phyloP scores from a whole-genome alignment of 129 eudicot species.

The carrot (Daucus carota) region DNA sequence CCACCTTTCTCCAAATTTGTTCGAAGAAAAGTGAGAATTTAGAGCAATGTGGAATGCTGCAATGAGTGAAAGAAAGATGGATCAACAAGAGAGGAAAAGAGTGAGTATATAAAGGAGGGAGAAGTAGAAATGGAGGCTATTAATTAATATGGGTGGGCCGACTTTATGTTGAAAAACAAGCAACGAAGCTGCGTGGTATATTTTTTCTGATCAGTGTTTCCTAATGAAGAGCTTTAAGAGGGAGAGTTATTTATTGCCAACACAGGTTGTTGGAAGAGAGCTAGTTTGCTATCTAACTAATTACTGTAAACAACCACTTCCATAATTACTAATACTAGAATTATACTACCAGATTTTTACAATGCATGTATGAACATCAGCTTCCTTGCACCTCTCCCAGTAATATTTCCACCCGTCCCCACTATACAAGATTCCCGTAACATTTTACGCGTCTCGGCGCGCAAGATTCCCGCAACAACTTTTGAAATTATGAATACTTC shows the following conservation, averaged over 20 bases:
- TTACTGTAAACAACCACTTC: slow-evolving; percentile 10
- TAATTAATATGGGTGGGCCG: slow-evolving; percentile 47
- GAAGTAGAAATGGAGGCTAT: slow-evolving; percentile 34
- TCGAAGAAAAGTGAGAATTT: neutral
- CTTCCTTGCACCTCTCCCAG: neutral
- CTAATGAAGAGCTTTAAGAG: neutral
- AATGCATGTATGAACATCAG: neutral
- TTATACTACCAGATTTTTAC: neutral
- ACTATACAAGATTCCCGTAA: neutral
- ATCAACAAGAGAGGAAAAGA: neutral
- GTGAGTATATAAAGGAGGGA: slow-evolving; percentile 11
- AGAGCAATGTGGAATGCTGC: neutral
- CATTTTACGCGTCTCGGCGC: too few relatives aligned
- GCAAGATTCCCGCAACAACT: too few relatives aligned
- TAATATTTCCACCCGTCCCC: neutral
- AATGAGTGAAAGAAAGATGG: neutral
- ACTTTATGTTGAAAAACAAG: slow-evolving; percentile 16
- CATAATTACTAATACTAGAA: neutral
- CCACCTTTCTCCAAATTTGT: slow-evolving; percentile 7
- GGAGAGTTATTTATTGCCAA: slow-evolving; percentile 26
- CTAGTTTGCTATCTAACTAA: neutral
- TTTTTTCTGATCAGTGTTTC: neutral
- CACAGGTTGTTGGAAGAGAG: slow-evolving; percentile 34
- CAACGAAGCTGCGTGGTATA: neutral
- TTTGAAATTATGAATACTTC: too few relatives aligned